These are phyloP conservation scores for Decorospora gaudefroyi DNA, from an alignment of 2,329 filamentous ascomycete genomes.

Conservation along the genomic window DNA sequence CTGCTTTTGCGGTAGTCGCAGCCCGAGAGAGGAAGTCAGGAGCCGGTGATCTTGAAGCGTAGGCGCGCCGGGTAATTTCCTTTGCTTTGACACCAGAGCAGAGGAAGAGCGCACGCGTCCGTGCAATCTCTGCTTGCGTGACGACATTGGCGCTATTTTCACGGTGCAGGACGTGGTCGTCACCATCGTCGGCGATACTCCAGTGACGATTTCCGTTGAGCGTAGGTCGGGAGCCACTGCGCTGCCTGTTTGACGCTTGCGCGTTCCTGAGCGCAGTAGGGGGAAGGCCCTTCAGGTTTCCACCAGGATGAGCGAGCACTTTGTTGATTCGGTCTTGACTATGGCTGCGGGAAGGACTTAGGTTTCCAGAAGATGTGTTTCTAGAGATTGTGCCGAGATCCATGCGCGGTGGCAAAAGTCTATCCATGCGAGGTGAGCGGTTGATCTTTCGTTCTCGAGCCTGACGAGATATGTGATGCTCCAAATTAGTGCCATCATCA, in stretches of 20 bases:
- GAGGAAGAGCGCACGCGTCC: constrained; percentile 75
- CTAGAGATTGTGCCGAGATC: constrained; percentile 46
- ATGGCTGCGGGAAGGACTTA: constrained; percentile 28
- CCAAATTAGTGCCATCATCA: constrained; percentile 27
- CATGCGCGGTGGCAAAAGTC: constrained; percentile 57
- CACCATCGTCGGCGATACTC: constrained; percentile 59
- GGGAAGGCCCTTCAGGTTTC: constrained; percentile 34
- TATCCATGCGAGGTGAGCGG: constrained; percentile 51
- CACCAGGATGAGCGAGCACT: constrained; percentile 41
- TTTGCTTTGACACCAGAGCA: constrained; percentile 88
- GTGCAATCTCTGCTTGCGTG: constrained; percentile 72
- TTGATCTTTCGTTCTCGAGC: constrained; percentile 44
- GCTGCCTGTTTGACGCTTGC: constrained; percentile 17
- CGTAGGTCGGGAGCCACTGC: constrained; percentile 42
- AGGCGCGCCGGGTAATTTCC: constrained; percentile 71
- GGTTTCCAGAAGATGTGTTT: constrained; percentile 26
- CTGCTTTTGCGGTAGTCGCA: constrained; percentile 50
- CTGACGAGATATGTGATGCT: constrained; percentile 51
- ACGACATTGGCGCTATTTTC: constrained; percentile 29
- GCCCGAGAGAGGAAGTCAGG: constrained; percentile 47
- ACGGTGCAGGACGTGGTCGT: constrained; percentile 44
- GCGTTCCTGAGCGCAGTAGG: constrained; percentile 36
- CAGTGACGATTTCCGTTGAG: constrained; percentile 57
- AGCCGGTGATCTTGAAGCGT: constrained; percentile 49
- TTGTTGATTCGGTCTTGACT: constrained; percentile 38